Evolutionary conservation across 257 asterid species (phyloP).

Genomic region (Petrea volubilis): DNA sequence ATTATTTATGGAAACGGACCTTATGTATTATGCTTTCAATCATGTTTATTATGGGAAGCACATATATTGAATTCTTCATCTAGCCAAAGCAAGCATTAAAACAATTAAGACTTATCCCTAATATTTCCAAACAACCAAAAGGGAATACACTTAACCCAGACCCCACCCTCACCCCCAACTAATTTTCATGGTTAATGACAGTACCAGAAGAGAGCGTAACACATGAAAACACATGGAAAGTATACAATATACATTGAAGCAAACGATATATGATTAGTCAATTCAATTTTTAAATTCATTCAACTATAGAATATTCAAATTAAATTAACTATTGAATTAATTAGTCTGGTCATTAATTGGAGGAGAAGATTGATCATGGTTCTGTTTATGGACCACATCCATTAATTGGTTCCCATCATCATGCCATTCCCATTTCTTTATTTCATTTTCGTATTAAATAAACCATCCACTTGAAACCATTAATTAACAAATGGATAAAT

Average conservation of each 20-base stretch:
- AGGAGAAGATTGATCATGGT: conserved; percentile 37
- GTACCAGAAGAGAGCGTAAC: conserved; percentile 19
- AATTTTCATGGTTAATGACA: conserved; percentile 37
- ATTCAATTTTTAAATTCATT: not conserved
- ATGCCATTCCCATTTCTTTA: conserved; percentile 48
- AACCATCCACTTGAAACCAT: conserved; percentile 46
- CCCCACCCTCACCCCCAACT: conserved; percentile 14
- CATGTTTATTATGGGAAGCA: conserved; percentile 16
- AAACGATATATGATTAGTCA: conserved; percentile 17
- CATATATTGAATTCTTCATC: conserved; percentile 8
- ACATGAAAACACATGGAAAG: conserved; percentile 42
- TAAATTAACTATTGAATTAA: too few relatives aligned
- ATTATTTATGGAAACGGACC: too few relatives aligned
- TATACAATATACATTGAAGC: not conserved
- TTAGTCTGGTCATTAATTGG: conserved; percentile 33
- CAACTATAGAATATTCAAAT: not conserved
- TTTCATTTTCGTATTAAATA: conserved; percentile 4
- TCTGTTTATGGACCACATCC: conserved; percentile 65
- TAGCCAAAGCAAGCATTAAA: conserved; percentile 20
- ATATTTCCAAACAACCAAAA: conserved; percentile 11
- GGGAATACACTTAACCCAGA: not conserved
- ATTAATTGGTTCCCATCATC: conserved; percentile 66
- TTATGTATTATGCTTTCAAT: not conserved
- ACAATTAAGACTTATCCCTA: conserved; percentile 16
- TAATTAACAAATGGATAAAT: conserved; percentile 25